phyloP scores from a whole-genome alignment of 208 protist species.

The Leishmania martiniquensis region DNA sequence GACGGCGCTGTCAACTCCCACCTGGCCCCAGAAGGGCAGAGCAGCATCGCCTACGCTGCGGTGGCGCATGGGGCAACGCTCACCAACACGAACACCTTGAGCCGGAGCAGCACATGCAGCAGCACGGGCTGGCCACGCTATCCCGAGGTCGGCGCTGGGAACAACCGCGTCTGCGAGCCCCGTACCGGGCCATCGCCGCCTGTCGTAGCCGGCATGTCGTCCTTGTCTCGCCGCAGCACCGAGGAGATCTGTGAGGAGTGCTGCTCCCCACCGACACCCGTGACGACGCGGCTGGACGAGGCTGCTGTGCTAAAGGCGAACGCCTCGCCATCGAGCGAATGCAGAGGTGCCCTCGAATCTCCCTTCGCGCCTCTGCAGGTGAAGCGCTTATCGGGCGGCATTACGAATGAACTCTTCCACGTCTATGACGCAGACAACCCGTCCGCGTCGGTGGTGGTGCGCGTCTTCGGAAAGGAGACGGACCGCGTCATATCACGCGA shows the following conservation, averaged over 20 bases:
- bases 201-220: not conserved
- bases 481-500: slow-evolving; percentile 88
- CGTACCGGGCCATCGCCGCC: not conserved
- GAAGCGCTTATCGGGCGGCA: slow-evolving; percentile 79
- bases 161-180: slow-evolving; percentile 20
- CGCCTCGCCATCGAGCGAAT: slow-evolving; percentile 34
- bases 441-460: slow-evolving; percentile 75
- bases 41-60: not conserved
- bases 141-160: slow-evolving; percentile 30
- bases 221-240: slow-evolving; percentile 20
- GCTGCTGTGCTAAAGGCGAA: slow-evolving; percentile 45
- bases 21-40: not conserved
- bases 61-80: not conserved
- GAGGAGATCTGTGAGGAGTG: slow-evolving; percentile 30
- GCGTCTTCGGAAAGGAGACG: slow-evolving; percentile 90
- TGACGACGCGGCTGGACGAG: slow-evolving; percentile 37
- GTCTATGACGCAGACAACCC: slow-evolving; percentile 58
- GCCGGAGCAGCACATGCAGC: slow-evolving; percentile 18
- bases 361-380: slow-evolving; percentile 44
- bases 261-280: slow-evolving; percentile 25
- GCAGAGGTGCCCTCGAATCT: not conserved
- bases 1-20: not conserved
- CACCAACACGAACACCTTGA: not conserved
- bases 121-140: slow-evolving; percentile 23
- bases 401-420: slow-evolving; percentile 91